Conservation (phyloP, 1,284 basidiomycete genomes). For the Apiotrichum veenhuisii region DNA sequence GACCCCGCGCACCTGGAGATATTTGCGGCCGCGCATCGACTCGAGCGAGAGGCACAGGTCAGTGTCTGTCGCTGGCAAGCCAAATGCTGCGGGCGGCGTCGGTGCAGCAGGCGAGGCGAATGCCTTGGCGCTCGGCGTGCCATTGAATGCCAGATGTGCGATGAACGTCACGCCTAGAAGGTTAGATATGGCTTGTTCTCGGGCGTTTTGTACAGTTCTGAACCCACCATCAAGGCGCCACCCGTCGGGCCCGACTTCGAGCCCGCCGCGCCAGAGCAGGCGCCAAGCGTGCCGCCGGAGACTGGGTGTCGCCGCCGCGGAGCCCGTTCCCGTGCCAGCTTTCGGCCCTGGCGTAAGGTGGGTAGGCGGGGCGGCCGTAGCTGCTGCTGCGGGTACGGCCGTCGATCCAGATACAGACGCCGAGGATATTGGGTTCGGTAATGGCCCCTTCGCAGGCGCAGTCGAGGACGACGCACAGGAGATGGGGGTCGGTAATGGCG, state of each 20-base stretch:
- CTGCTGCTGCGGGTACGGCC: not conserved
- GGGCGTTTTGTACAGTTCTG: too few relatives aligned
- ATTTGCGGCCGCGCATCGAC: slow-evolving; percentile 45
- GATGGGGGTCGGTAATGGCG: too few relatives aligned
- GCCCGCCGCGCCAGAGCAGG: slow-evolving; percentile 47
- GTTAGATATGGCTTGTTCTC: not conserved
- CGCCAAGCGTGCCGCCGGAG: slow-evolving; percentile 28
- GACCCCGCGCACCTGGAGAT: slow-evolving; percentile 38
- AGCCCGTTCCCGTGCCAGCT: not conserved
- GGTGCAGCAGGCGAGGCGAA: slow-evolving; percentile 12
- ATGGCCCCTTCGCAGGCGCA: too few relatives aligned
- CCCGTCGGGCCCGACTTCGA: slow-evolving; percentile 46
- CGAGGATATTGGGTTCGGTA: not conserved
- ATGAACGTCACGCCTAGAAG: slow-evolving; percentile 43
- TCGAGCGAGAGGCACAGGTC: slow-evolving; percentile 50
- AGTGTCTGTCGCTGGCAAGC: slow-evolving; percentile 29
- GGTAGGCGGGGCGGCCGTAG: not conserved
- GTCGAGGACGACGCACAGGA: too few relatives aligned
- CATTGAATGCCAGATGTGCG: slow-evolving; percentile 32
- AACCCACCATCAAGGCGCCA: slow-evolving; percentile 45
- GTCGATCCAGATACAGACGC: not conserved
- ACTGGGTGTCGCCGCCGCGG: not conserved
- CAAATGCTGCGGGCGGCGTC: slow-evolving; percentile 9
- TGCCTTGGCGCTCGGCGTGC: slow-evolving; percentile 1
- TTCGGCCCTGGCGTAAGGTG: not conserved